phyloP scores from a whole-genome alignment of 2,329 filamentous ascomycete species.

The Rhynchosporium graminicola region DNA sequence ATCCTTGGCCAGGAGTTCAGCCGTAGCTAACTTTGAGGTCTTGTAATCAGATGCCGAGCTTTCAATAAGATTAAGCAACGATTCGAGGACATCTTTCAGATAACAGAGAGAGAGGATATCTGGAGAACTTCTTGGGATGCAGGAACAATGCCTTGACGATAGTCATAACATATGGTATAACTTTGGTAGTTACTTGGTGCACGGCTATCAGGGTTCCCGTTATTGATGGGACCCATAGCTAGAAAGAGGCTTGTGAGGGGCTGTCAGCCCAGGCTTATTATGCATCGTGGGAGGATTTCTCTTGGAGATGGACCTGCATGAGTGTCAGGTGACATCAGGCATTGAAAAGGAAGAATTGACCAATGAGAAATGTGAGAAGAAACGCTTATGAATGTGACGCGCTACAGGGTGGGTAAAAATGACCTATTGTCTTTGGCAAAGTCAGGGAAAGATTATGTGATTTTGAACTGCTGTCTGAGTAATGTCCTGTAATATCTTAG shows the following conservation, averaged over 20 bases:
- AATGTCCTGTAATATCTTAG: too few species aligned
- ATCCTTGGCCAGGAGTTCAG: slow-evolving; percentile 24
- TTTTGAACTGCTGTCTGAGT: too few species aligned
- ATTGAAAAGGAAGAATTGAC: background rate
- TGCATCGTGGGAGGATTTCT: background rate
- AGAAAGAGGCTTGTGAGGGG: background rate
- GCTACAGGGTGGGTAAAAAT: too few species aligned
- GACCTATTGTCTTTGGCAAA: too few species aligned
- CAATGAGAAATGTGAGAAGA: background rate
- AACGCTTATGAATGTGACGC: too few species aligned
- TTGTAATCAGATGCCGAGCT: slow-evolving; percentile 13
- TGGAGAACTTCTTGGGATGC: slow-evolving; percentile 27
- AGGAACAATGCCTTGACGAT: slow-evolving; percentile 26
- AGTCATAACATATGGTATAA: slow-evolving; percentile 34
- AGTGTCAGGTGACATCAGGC: background rate
- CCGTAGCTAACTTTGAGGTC: slow-evolving; percentile 18
- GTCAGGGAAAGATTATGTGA: too few species aligned
- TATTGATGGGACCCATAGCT: slow-evolving; percentile 31
- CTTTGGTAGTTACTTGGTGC: slow-evolving; percentile 27
- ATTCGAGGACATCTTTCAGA: slow-evolving; percentile 27
- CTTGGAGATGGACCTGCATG: slow-evolving; percentile 5
- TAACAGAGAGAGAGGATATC: slow-evolving; percentile 29
- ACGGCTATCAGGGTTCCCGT: slow-evolving; percentile 32
- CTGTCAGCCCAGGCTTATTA: background rate
- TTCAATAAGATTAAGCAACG: slow-evolving; percentile 29